Percentiles rank a stretch among this genome's conserved stretches.
Evolutionary conservation across 2,329 filamentous ascomycete genomes (phyloP).

Genomic region (Colletotrichum kahawae): DNA sequence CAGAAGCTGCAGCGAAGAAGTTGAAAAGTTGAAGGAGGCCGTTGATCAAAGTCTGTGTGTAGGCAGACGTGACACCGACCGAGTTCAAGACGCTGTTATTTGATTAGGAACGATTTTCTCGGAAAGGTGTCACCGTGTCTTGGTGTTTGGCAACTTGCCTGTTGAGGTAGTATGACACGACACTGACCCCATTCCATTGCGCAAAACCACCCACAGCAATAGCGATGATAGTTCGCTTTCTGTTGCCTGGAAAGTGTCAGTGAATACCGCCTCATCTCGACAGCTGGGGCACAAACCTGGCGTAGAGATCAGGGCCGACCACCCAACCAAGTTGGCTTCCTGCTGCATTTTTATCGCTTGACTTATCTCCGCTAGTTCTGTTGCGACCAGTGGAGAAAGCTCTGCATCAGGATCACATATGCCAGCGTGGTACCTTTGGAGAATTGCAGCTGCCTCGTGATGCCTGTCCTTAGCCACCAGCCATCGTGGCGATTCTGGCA

Average conservation of each 20-base stretch:
- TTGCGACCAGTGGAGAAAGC: constrained; percentile 40
- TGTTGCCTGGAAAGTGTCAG: constrained; percentile 26
- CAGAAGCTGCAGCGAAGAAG: constrained; percentile 1
- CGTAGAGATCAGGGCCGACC: too few relatives aligned
- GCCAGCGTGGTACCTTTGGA: constrained; percentile 31
- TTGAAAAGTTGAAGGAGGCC: constrained; percentile 30
- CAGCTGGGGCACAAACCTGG: neutral
- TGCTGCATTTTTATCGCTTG: too few relatives aligned
- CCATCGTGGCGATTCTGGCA: constrained; percentile 31
- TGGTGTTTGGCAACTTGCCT: too few relatives aligned
- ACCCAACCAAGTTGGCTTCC: too few relatives aligned
- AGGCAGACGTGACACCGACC: constrained; percentile 32
- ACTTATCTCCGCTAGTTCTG: constrained; percentile 43
- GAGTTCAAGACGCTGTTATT: constrained; percentile 33
- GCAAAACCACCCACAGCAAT: constrained; percentile 27
- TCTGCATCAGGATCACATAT: constrained; percentile 22
- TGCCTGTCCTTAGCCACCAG: neutral
- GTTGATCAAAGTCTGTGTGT: constrained; percentile 45
- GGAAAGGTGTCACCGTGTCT: too few relatives aligned
- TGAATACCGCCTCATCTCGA: neutral
- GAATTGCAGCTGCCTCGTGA: constrained; percentile 18
- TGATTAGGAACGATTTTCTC: too few relatives aligned
- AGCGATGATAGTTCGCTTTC: constrained; percentile 29
- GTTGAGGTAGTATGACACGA: constrained; percentile 44
- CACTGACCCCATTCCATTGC: constrained; percentile 33